Percentiles rank a stretch among this genome's conserved stretches.
phyloP scores from a whole-genome alignment of 331 rosid genomes.

The Saraca asoca region DNA sequence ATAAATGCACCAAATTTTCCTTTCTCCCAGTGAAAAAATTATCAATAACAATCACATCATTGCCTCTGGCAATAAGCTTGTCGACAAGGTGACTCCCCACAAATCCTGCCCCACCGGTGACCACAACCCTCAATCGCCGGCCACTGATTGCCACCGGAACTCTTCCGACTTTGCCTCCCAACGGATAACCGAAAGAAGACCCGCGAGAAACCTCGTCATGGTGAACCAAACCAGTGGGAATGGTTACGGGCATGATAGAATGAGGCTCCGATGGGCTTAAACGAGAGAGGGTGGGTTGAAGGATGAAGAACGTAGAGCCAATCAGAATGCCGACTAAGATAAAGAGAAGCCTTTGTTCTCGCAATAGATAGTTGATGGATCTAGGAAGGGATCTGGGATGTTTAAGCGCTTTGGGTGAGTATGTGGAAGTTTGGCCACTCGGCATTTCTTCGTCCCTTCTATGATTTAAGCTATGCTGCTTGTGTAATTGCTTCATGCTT shows the following conservation, averaged over 20 bases:
- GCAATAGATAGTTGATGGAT: conserved; percentile 74
- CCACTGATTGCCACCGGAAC: conserved; percentile 38
- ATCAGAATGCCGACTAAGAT: conserved; percentile 79
- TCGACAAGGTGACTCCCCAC: conserved; percentile 92
- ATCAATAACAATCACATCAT: conserved; percentile 86
- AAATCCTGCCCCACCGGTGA: conserved; percentile 95
- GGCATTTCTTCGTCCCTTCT: conserved; percentile 78
- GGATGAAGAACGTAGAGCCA: conserved; percentile 80
- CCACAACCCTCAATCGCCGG: conserved; percentile 68
- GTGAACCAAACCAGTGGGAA: conserved; percentile 27
- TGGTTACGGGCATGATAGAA: conserved; percentile 45
- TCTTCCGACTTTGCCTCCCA: conserved; percentile 29
- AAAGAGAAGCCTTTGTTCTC: conserved; percentile 86
- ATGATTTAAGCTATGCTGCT: conserved; percentile 65
- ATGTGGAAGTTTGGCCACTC: conserved; percentile 42
- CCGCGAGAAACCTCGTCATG: conserved; percentile 3
- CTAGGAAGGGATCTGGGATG: conserved; percentile 81
- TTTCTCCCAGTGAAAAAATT: conserved; percentile 97
- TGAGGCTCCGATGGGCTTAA: conserved; percentile 54
- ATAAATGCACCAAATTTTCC: conserved; percentile 74
- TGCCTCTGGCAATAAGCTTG: conserved; percentile 71
- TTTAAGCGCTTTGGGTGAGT: conserved; percentile 74
- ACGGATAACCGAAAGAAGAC: not conserved
- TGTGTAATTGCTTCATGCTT: conserved; percentile 69
- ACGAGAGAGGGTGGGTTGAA: conserved; percentile 78